Base-by-base conservation (phyloP, 352 stramenopile genomes). In the Phytophthora sp. region DNA sequence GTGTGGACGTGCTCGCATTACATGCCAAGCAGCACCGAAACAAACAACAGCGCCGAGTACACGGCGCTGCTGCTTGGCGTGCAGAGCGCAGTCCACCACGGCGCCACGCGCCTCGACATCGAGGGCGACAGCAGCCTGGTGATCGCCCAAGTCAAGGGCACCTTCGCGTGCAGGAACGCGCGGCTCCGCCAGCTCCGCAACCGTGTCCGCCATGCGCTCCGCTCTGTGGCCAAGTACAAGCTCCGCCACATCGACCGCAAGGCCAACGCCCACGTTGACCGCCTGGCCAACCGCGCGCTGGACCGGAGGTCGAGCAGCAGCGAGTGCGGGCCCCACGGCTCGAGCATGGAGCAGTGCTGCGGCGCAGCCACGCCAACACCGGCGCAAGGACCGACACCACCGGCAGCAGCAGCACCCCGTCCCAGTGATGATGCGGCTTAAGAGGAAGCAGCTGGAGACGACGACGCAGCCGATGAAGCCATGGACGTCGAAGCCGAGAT, bases 231-330 rank as follows among this genome's bases (percentile, higher is more conserved):
- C 4, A 35, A 4, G 8, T 51, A 26, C 43, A 34, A 24, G 26
- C 43, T 51, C 43, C 26, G 26, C 15, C 43, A 51, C 43, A 51
- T 51, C 43, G 43, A 51, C 43, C 11, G 43, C 10, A 24, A 51
- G 17, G 24, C 13, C 12, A 51, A 51, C 43, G 43, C 12, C 9
- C 43, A 38, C 26, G 43, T 27, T 12, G 43, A 51, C 31, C 7
- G 31, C 4, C 9, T 37, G 31, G 31, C 31, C 4, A 37, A 37
- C 9, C 31, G 31, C 4, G 31, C 31, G 3, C 31, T 37, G 11
- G 31, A 10, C 31, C 31, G 13, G 0, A 37, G n/a, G 31, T 4
- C 11, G 11, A 15, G 11, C 11, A 10, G 13, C 4, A 13, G 4
- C 31, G 31, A 37, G 31, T 37, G 31, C 31, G 31, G 5, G 4